A percentile compares a stretch with the other conserved stretches of the same genome.
phyloP scores from a whole-genome alignment of 805 yeast species.

The Cyberlindnera americana region DNA sequence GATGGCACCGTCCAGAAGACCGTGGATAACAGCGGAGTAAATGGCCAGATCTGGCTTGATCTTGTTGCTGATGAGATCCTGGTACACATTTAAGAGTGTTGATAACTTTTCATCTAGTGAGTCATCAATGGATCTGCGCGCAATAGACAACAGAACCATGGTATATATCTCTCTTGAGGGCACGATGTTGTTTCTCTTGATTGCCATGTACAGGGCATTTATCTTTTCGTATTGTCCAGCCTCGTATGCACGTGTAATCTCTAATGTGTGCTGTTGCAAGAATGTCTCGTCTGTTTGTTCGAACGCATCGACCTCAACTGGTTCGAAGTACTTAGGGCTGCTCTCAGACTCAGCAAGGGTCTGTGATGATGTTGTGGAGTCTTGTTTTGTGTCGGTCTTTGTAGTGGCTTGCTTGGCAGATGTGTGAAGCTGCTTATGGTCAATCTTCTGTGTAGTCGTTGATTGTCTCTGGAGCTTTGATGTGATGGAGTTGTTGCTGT shows the following conservation, averaged over 20 bases:
- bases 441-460: background rate
- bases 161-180: constrained; percentile 54
- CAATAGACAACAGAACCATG: constrained; percentile 51
- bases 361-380: constrained; percentile 2
- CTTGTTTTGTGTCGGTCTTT: constrained; percentile 1
- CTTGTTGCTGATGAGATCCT: constrained; percentile 53
- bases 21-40: constrained; percentile 47
- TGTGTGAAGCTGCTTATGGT: constrained; percentile 4
- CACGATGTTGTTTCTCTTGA: constrained; percentile 38
- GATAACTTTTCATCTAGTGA: constrained; percentile 60
- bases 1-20: constrained; percentile 48
- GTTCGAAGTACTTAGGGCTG: constrained; percentile 16
- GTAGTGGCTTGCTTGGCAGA: constrained; percentile 1
- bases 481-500: constrained; percentile 6
- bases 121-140: constrained; percentile 46
- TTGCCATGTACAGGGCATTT: constrained; percentile 37
- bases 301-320: constrained; percentile 14
- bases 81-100: constrained; percentile 60
- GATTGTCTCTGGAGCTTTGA: constrained; percentile 5
- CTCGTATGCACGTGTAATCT: constrained; percentile 29
- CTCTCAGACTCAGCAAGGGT: constrained; percentile 6
- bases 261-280: constrained; percentile 28
- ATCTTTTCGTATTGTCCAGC: constrained; percentile 32
- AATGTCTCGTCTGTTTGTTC: constrained; percentile 30
- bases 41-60: constrained; percentile 55